Evolutionary conservation across 108 stramenopile species (phyloP).

Genomic region (Aurantiochytrium sp.): DNA sequence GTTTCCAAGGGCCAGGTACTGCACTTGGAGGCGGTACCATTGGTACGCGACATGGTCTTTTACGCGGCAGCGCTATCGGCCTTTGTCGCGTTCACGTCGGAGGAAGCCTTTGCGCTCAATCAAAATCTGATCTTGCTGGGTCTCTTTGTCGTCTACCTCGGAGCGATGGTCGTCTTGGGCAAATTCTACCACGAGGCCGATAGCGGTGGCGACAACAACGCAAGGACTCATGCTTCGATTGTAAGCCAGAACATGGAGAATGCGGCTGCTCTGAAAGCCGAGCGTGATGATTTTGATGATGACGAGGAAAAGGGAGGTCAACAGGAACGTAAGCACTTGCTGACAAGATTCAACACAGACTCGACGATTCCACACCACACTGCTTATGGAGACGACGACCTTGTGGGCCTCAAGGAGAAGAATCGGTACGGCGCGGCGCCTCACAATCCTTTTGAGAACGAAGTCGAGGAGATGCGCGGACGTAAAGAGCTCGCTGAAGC

Average conservation of each 20-base stretch:
- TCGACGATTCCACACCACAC: too few relatives aligned
- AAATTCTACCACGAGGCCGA: not conserved
- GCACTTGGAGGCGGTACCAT: not conserved
- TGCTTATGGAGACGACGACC: too few relatives aligned
- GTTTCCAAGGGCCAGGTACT: conserved; percentile 10
- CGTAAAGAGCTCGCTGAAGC: not conserved
- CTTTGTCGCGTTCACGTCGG: not conserved
- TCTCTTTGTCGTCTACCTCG: not conserved
- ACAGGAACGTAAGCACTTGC: too few relatives aligned
- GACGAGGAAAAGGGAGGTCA: too few relatives aligned
- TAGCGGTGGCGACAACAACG: not conserved
- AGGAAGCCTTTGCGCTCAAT: not conserved
- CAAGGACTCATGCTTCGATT: too few relatives aligned
- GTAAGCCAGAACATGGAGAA: too few relatives aligned
- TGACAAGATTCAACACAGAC: too few relatives aligned
- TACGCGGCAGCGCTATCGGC: not conserved
- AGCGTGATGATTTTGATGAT: too few relatives aligned
- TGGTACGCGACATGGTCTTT: not conserved
- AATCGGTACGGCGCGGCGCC: not conserved
- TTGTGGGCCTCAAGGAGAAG: not conserved
- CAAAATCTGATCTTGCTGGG: not conserved
- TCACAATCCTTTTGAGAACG: not conserved
- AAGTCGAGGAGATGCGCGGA: not conserved
- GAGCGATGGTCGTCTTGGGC: not conserved
- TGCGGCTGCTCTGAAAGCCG: too few relatives aligned